Base-by-base conservation (phyloP, 768 basidiomycete species). In the Pisolithus sp. region DNA sequence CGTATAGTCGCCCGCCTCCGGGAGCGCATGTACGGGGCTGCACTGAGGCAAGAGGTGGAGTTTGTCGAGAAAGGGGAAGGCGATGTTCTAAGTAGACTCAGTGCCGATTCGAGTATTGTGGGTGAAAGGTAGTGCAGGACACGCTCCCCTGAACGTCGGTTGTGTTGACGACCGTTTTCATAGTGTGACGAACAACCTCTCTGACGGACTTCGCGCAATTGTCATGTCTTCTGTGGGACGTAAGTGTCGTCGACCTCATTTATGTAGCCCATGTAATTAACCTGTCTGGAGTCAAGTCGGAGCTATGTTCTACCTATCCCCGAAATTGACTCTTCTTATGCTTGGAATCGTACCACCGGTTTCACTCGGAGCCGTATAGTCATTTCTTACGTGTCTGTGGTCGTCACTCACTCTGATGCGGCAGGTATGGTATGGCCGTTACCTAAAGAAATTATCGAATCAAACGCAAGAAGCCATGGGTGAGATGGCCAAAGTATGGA, bases 151-250 rank as follows among this genome's bases (percentile, higher is more conserved):
- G 30, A 51, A 36, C 23, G 20, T 20, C 41, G 50, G 28, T 37
- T 24, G 51, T 13, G 46, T 26, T 37, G 44, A 38, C 40, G 41
- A 39, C 7, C n/a, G 18, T 15, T 34, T 50, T n/a, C 13, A 17
- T 40, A 87, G 86, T 54, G 76, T 89, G 5, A 88, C 87, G 0
- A 85, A 86, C 66, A 86, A 89, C 54, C 76, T 90, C 28, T 89
- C 87, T 1, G 87, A 90, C 62, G 87, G 86, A 20, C 70, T 84
- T 40, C 85, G 91, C 44, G 89, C 94, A 0, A 66, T 93, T 31
- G 89, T 97, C 31, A 94, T 95, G 76, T 90, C 93, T 30, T 82
- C 86, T n/a, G 93, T 93, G 58, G 95, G 95, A 48, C 76, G 92
- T 93, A 67, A 68, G 88, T 76, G 24, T 20, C 2, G 44, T 45